Percentiles rank a stretch among this genome's conserved stretches.
phyloP scores from a whole-genome alignment of 768 basidiomycete species.

The Boletus vinaceobasis region DNA sequence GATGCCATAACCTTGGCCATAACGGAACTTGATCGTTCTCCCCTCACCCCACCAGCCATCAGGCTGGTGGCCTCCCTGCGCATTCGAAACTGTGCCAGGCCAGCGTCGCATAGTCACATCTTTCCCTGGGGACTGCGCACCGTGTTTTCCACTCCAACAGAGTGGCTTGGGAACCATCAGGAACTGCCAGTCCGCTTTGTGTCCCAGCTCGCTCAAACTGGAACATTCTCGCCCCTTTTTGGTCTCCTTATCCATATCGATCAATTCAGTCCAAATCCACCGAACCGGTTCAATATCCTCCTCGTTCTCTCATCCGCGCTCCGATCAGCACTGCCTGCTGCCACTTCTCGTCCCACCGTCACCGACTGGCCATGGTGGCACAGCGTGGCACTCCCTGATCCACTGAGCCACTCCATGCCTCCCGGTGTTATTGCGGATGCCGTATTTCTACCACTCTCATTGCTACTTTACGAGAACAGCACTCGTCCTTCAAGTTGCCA shows the following conservation, averaged over 20 bases:
- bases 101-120: background rate
- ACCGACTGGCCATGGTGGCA: background rate
- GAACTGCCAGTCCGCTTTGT: slow-evolving; percentile 26
- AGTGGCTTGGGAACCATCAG: slow-evolving; percentile 30
- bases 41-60: background rate
- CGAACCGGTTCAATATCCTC: slow-evolving; percentile 9
- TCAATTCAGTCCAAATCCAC: slow-evolving; percentile 14
- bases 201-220: slow-evolving; percentile 22
- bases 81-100: background rate
- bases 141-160: background rate
- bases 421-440: slow-evolving; percentile 21
- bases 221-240: slow-evolving; percentile 14
- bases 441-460: slow-evolving; percentile 4
- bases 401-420: slow-evolving; percentile 4
- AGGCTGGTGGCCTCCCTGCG: background rate
- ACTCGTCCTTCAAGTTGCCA: slow-evolving; percentile 4
- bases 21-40: slow-evolving; percentile 21
- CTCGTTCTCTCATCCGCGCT: background rate
- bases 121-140: background rate
- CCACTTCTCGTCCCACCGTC: background rate
- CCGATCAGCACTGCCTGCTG: slow-evolving; percentile 17
- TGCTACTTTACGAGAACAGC: slow-evolving; percentile 10
- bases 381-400: slow-evolving; percentile 1
- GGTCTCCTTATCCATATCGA: slow-evolving; percentile 22
- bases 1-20: slow-evolving; percentile 28